Conservation (phyloP, 2,329 filamentous ascomycete species). For the Trichoderma sp. region DNA sequence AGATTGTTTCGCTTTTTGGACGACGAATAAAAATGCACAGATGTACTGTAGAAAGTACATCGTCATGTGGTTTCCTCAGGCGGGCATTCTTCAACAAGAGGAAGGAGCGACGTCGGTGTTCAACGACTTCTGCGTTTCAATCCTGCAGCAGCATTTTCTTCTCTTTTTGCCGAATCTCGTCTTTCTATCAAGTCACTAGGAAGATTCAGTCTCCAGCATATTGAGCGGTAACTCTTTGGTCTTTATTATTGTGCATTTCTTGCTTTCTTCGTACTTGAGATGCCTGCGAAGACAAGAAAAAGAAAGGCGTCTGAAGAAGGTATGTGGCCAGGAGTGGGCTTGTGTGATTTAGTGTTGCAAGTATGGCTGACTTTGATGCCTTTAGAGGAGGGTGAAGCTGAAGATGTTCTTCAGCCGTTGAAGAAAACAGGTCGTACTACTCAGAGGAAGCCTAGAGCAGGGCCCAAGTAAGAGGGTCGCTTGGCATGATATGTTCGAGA, state of each 20-base stretch:
- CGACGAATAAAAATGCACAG: background rate
- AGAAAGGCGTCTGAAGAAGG: constrained; percentile 30
- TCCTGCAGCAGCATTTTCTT: background rate
- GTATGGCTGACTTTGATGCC: background rate
- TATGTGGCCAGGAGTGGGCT: background rate
- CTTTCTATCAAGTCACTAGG: background rate
- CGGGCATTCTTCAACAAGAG: background rate
- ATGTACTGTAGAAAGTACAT: background rate
- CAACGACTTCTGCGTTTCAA: background rate
- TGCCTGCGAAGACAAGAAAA: constrained; percentile 34
- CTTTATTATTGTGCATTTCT: background rate
- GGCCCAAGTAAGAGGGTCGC: background rate
- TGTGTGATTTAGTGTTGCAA: too few relatives aligned
- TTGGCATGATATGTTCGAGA: background rate
- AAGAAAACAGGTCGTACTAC: background rate
- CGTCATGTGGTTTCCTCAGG: background rate
- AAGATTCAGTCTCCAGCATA: background rate
- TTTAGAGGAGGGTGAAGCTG: constrained; percentile 1
- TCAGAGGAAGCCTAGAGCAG: background rate
- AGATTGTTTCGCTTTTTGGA: background rate
- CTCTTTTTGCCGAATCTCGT: background rate
- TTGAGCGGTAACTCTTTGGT: background rate
- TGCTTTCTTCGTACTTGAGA: constrained; percentile 5
- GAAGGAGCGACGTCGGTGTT: background rate
- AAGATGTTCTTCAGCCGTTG: background rate